A percentile compares a stretch with the other conserved stretches of the same genome.
Conservation (phyloP, 257 asterid species). For the Voacanga thouarsii region DNA sequence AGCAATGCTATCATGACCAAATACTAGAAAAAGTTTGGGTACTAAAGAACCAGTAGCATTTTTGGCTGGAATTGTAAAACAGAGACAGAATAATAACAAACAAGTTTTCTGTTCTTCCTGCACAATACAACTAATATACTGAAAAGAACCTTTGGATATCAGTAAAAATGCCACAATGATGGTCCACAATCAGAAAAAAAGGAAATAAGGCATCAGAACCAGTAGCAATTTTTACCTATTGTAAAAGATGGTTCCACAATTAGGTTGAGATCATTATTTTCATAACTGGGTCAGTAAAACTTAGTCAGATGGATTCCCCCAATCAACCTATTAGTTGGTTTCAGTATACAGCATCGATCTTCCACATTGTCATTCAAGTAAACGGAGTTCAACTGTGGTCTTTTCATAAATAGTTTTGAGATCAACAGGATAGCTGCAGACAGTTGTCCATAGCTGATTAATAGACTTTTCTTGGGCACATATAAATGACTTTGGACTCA, state of each 20-base stretch:
- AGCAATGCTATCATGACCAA: not conserved
- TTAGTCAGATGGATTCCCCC: not conserved
- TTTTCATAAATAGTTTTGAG: not conserved
- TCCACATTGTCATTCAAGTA: not conserved
- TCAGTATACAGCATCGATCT: not conserved
- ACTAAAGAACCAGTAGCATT: not conserved
- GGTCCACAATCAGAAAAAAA: not conserved
- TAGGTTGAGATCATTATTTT: not conserved
- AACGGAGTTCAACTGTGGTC: not conserved
- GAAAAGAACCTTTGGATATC: not conserved
- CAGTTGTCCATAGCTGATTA: not conserved
- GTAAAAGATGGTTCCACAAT: not conserved
- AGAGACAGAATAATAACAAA: not conserved
- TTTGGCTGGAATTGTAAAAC: not conserved
- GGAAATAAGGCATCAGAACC: not conserved
- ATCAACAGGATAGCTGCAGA: not conserved
- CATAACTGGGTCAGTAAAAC: not conserved
- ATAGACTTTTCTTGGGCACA: not conserved
- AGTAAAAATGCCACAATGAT: not conserved
- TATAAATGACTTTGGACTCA: not conserved
- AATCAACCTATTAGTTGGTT: not conserved
- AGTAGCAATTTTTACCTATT: not conserved
- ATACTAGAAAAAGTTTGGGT: not conserved
- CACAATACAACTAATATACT: not conserved
- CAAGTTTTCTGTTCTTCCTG: not conserved